Evolutionary conservation across 2,329 filamentous ascomycete genomes (phyloP).

Genomic region (Botrytis porri): DNA sequence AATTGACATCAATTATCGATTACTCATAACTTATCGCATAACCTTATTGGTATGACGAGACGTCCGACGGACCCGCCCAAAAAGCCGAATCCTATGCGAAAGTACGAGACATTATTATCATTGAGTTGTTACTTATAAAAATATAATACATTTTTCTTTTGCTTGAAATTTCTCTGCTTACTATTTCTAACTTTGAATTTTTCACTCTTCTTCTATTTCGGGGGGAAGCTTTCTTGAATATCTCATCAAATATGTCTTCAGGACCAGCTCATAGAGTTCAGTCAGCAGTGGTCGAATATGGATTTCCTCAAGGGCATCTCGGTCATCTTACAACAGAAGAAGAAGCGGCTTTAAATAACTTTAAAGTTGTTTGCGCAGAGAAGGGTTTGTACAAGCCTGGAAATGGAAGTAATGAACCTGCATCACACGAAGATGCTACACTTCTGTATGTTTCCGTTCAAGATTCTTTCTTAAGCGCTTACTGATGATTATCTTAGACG

Average conservation of each 20-base stretch:
- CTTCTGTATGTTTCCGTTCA: conserved; percentile 55
- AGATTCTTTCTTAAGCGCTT: neutral
- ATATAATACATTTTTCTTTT: neutral
- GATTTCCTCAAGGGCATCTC: conserved; percentile 75
- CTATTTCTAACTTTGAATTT: neutral
- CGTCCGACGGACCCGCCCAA: conserved; percentile 11
- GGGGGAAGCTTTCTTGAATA: neutral
- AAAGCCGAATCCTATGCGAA: neutral
- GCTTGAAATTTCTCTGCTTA: neutral
- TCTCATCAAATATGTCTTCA: conserved; percentile 28
- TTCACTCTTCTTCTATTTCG: neutral
- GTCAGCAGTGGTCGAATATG: conserved; percentile 42
- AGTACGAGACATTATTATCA: too few relatives aligned
- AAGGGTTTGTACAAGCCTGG: conserved; percentile 59
- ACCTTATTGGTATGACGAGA: neutral
- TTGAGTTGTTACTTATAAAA: neutral
- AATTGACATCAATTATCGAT: neutral
- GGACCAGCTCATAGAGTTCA: conserved; percentile 38
- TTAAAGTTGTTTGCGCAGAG: conserved; percentile 67
- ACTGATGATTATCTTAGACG: conserved; percentile 52
- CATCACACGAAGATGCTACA: conserved; percentile 68
- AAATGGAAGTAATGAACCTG: conserved; percentile 40
- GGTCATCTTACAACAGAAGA: conserved; percentile 72
- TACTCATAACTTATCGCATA: neutral
- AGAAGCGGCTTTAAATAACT: conserved; percentile 62